These are phyloP conservation scores for Phytophthora parvispora DNA, from an alignment of 352 stramenopile species.

Conservation along the genomic window DNA sequence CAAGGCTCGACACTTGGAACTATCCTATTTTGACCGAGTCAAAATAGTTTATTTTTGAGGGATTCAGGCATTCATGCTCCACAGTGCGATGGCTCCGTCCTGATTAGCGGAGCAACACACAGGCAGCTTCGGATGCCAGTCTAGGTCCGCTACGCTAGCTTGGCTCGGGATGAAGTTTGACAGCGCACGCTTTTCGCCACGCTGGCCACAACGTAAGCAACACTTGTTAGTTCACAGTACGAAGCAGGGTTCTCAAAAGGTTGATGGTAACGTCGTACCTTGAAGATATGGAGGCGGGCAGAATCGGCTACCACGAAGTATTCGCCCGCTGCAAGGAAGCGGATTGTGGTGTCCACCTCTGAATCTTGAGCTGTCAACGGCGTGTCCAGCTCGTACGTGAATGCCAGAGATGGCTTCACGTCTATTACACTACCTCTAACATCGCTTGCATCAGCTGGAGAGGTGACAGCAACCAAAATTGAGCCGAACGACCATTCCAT, in stretches of 20 bases:
- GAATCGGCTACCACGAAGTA: slow-evolving; percentile 53
- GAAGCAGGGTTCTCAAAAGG: not conserved
- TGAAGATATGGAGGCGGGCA: slow-evolving; percentile 40
- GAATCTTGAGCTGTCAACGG: slow-evolving; percentile 5
- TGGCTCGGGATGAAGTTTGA: slow-evolving; percentile 39
- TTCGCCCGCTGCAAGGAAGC: slow-evolving; percentile 37
- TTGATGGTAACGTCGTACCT: slow-evolving; percentile 26
- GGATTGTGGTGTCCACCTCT: slow-evolving; percentile 35
- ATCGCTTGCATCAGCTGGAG: slow-evolving; percentile 22
- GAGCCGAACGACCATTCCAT: slow-evolving; percentile 46
- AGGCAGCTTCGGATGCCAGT: slow-evolving; percentile 46
- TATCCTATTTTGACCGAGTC: slow-evolving; percentile 17
- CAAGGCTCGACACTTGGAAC: slow-evolving; percentile 1
- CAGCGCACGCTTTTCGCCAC: slow-evolving; percentile 24
- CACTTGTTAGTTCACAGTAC: not conserved
- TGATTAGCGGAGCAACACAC: slow-evolving; percentile 48
- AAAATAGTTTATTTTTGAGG: slow-evolving; percentile 47
- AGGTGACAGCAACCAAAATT: slow-evolving; percentile 31
- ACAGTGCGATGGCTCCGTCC: slow-evolving; percentile 48
- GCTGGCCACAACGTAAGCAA: slow-evolving; percentile 27
- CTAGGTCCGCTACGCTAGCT: slow-evolving; percentile 37
- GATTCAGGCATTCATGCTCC: slow-evolving; percentile 36
- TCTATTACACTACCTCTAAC: slow-evolving; percentile 43
- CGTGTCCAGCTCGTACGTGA: slow-evolving; percentile 40
- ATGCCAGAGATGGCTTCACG: slow-evolving; percentile 29